Base-by-base conservation (phyloP, 306 rosid genomes). In the Prinsepia uniflora region DNA sequence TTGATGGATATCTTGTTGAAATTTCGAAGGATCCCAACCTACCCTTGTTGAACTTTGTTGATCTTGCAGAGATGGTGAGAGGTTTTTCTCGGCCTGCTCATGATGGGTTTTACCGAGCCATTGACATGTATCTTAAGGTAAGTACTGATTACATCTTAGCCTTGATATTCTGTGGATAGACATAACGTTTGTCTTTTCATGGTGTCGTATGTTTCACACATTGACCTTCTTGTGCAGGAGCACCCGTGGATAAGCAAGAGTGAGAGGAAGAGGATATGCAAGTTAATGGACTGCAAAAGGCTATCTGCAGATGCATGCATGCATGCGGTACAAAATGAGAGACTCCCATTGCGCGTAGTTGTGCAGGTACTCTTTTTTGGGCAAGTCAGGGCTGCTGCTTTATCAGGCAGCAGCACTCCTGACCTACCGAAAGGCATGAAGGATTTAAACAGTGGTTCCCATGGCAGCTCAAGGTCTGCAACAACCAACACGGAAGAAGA, bases 121-220 rank as follows among this genome's bases (percentile, higher is more conserved):
- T 95, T 65, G 99, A 95, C 87, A 87, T 87, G 84, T 95, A 84
- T 80, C 94, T 95, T 63, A 95, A 95, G 99, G 99, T 91, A 83
- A 76, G 56, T 18, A 40, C 59, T 79, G 67, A 42, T 46, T 76
- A 44, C 60, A 17, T 61, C n/a, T 61, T 15, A 24, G 2, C 2
- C 30, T 24, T 2, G 30, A 24, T 24, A 14, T 15, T 69, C 55
- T 12, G 42, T 47, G 3, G 30, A 72, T 9, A 66, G n/a, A 15
- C 55, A 7, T 36, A 36, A 34, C 9, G 58, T 41, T 68, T 20
- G 50, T 54, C 40, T 18, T 39, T 44, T 18, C 40, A 40, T 53
- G 63, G 19, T 53, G 49, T 10, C 14, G 4, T 42, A 53, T 20
- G 68, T 46, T 34, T 47, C 45, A 39, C 22, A 66, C 54, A 68